Evolutionary conservation across 2,329 filamentous ascomycete species (phyloP).

Genomic region (Colletotrichum phormii): DNA sequence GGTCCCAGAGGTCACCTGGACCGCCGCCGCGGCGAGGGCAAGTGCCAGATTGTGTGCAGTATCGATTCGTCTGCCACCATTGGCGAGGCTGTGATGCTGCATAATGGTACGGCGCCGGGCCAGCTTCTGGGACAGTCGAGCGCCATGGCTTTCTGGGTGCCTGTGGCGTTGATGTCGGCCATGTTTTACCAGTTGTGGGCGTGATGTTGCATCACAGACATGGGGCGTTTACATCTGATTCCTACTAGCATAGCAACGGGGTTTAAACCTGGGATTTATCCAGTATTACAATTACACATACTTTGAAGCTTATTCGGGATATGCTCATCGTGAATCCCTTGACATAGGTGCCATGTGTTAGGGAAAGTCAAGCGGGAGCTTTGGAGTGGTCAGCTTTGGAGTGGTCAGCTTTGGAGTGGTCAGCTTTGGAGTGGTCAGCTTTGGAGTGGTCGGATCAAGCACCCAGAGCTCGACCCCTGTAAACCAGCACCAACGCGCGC

Average conservation of each 20-base stretch:
- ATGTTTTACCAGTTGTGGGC: conserved; percentile 43
- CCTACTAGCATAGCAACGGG: conserved; percentile 3
- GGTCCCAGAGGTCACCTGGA: conserved; percentile 21
- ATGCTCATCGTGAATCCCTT: background rate
- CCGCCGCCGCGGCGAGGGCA: conserved; percentile 25
- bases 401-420: no score
- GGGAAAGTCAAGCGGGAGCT: background rate
- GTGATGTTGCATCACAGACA: background rate
- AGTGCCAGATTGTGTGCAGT: conserved; percentile 47
- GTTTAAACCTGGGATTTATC: conserved; percentile 10
- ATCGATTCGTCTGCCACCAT: conserved; percentile 48
- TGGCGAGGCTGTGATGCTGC: conserved; percentile 53
- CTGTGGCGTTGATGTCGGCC: conserved; percentile 28
- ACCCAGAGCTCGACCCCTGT: conserved; percentile 8
- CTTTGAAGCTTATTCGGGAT: background rate
- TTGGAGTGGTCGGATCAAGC: background rate
- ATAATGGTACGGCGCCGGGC: conserved; percentile 36
- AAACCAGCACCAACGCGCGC: background rate
- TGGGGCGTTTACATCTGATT: background rate
- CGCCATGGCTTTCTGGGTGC: conserved; percentile 37
- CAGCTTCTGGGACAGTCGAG: conserved; percentile 38
- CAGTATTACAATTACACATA: background rate
- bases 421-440: no score
- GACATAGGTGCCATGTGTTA: no score
- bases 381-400: no score